Evolutionary conservation across 306 rosid species (phyloP).

Genomic region (Quercus parvula): DNA sequence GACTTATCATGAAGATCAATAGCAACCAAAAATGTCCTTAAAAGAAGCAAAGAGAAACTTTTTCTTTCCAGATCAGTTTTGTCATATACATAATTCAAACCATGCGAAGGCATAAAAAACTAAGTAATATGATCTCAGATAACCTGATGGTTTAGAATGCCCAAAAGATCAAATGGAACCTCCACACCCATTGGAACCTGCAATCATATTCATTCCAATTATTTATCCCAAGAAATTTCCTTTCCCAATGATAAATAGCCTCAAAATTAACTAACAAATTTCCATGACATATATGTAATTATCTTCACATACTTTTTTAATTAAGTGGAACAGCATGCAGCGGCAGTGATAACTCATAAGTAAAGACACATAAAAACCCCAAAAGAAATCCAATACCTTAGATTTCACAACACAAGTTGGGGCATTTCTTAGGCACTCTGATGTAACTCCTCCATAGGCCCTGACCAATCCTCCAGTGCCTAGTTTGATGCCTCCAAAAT

Average conservation of each 20-base stretch:
- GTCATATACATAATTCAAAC: constrained; percentile 21
- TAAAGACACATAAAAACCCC: constrained; percentile 13
- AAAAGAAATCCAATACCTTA: constrained; percentile 46
- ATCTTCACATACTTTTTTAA: background rate
- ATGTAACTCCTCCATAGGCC: constrained; percentile 93
- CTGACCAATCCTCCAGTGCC: constrained; percentile 91
- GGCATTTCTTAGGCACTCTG: constrained; percentile 84
- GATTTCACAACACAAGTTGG: constrained; percentile 76
- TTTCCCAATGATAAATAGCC: constrained; percentile 10
- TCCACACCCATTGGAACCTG: constrained; percentile 91
- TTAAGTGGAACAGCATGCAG: background rate
- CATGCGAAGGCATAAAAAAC: constrained; percentile 9
- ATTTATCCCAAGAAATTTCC: background rate
- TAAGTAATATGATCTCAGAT: constrained; percentile 10
- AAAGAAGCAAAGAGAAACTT: constrained; percentile 10
- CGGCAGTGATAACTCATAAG: background rate
- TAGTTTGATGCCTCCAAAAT: constrained; percentile 91
- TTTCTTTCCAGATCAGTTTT: background rate
- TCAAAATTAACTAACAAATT: constrained; percentile 1
- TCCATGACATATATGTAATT: background rate
- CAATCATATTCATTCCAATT: background rate
- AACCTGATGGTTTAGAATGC: constrained; percentile 80
- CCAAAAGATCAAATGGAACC: constrained; percentile 78
- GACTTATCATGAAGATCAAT: background rate
- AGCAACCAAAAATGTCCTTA: background rate